Evolutionary conservation across 148 eudicot species (phyloP).

Genomic region (Camellia granthamiana): DNA sequence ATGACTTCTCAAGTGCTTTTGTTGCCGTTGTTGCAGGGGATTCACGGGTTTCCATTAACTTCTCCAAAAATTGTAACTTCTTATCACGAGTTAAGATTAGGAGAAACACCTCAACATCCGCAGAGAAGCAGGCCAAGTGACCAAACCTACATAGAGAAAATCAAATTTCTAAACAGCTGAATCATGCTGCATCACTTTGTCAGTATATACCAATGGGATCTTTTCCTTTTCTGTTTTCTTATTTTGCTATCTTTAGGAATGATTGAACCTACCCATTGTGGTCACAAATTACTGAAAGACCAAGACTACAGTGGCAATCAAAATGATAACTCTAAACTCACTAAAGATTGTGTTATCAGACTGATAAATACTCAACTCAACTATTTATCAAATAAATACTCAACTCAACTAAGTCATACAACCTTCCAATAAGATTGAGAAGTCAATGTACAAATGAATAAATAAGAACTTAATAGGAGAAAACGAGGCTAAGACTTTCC

Average conservation of each 20-base stretch:
- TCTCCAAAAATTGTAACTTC: slow-evolving; percentile 47
- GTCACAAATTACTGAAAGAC: no score
- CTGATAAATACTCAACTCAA: no score
- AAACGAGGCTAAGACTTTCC: neutral
- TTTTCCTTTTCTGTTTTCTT: no score
- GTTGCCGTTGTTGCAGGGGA: slow-evolving; percentile 35
- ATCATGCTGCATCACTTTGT: slow-evolving; percentile 8
- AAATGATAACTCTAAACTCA: no score
- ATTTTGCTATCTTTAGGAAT: no score
- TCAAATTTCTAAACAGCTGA: neutral
- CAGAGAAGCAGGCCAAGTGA: slow-evolving; percentile 80
- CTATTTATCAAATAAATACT: neutral
- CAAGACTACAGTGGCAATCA: no score
- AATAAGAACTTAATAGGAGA: neutral
- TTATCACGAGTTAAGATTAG: slow-evolving; percentile 50
- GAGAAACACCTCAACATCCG: slow-evolving; percentile 77
- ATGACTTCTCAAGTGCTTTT: slow-evolving; percentile 57
- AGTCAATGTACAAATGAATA: neutral
- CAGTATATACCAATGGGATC: no score
- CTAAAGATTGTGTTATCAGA: no score
- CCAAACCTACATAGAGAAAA: slow-evolving; percentile 61
- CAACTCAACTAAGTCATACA: neutral
- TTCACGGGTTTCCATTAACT: slow-evolving; percentile 40
- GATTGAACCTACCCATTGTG: no score
- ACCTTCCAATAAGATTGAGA: slow-evolving; percentile 1